A percentile compares a stretch with the other conserved stretches of the same genome.
Evolutionary conservation across 768 basidiomycete species (phyloP).

Genomic region (Clathrus columnatus): DNA sequence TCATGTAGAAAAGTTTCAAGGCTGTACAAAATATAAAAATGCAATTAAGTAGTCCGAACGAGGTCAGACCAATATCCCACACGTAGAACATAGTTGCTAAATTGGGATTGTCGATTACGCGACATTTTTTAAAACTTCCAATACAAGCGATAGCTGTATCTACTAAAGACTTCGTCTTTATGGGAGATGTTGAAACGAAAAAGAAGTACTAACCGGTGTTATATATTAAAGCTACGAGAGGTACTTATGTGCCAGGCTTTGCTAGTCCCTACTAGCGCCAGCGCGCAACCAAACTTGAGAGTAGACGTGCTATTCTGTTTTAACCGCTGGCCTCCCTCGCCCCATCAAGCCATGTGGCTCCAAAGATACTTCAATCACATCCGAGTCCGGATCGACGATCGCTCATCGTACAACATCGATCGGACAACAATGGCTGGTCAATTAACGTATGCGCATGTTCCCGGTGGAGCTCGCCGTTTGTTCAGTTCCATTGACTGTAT

Average conservation of each 20-base stretch:
- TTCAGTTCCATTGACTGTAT: no score
- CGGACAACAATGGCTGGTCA: no score
- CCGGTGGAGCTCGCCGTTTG: no score
- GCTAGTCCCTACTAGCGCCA: not conserved
- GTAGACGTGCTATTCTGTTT: not conserved
- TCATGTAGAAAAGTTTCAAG: not conserved
- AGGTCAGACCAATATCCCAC: not conserved
- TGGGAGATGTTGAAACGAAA: not conserved
- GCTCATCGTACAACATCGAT: no score
- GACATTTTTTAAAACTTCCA: not conserved
- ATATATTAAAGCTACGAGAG: not conserved
- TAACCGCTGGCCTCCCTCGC: not conserved
- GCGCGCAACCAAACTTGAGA: not conserved
- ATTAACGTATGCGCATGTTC: no score
- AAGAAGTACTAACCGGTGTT: not conserved
- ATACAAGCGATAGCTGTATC: not conserved
- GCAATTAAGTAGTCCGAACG: slow-evolving; percentile 1
- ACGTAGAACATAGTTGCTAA: slow-evolving; percentile 2
- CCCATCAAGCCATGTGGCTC: no score
- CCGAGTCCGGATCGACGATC: no score
- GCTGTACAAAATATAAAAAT: not conserved
- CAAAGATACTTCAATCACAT: no score
- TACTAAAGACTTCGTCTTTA: not conserved
- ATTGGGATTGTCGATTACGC: not conserved
- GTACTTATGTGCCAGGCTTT: not conserved